Evolutionary conservation across 305 asterid species (phyloP), one percentile per base, ranked within the genome.

Genomic region (Plantago rigida): DNA sequence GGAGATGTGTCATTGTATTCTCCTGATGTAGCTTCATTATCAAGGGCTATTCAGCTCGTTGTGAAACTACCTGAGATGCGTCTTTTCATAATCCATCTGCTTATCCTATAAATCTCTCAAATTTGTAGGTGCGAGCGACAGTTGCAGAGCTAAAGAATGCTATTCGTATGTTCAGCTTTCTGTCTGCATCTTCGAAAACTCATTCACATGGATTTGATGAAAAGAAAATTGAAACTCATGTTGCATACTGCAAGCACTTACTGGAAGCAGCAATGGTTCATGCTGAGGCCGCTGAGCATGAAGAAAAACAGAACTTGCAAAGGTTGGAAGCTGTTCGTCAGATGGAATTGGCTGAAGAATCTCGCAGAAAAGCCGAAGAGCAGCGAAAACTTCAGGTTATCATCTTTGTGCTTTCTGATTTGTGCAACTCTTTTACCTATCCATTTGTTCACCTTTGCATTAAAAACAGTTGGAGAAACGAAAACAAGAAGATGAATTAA

Each of bases 121-220:
- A 59, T 34, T 53, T 46, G 59, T 59, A 92, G 99, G 87, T 89
- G 64, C 85, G 97, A 60, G 76, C 95, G 69, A 92, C 97, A 47
- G 97, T 92, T 56, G 88, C 96, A 13, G 99, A 92, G 81, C 97
- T 92, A 57, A 83, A 82, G 75, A 92, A 92, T 70, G 99, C 96
- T 65, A 95, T 92, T 68, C 95, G 99, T 58, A 71, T 92, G 81
- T 92, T 92, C 84, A 82, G 91, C 82, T 60, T 92, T 77, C 78
- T 92, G 24, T 89, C 99, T 67, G 72, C 89, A 48, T 84, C 99
- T 59, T 84, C 96, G 65, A 80, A 88, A 74, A 96, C 83, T 69
- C 94, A 92, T 15, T 73, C 72, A 70, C 99, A 92, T 75, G 96
- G 99, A 56, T 88, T 92, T 75, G 99, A 92, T 69, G 99, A 92